Conservation (phyloP, 225 moss, liverwort and hornwort genomes). For the Polytrichum commune region DNA sequence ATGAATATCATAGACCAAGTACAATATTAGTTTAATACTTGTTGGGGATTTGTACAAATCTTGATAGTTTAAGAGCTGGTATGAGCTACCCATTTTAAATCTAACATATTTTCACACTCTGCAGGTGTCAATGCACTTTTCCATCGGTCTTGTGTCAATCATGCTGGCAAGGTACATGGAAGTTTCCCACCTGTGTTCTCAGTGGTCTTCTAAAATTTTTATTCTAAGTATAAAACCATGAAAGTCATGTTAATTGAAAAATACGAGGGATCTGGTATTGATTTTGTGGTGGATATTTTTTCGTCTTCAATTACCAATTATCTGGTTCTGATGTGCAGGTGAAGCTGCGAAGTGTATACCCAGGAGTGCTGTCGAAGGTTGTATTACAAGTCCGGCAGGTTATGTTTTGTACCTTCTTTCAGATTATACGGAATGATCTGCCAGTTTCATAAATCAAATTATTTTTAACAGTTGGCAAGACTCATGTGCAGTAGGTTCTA, state of each 20-base stretch:
- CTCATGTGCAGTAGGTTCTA: no score
- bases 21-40: no score
- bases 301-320: no score
- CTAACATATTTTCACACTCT: constrained; percentile 2
- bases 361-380: constrained; percentile 73
- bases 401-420: constrained; percentile 4
- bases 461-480: no score
- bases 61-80: background rate
- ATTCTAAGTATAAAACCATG: no score
- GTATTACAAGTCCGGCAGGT: constrained; percentile 94
- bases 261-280: no score
- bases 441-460: no score
- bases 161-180: constrained; percentile 81
- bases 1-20: no score
- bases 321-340: constrained; percentile 47
- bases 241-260: no score
- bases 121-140: constrained; percentile 92
- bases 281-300: no score
- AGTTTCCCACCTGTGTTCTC: background rate
- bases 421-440: background rate
- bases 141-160: constrained; percentile 75
- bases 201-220: background rate
- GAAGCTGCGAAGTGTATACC: constrained; percentile 63
- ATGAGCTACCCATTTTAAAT: background rate
- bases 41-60: no score